Base-by-base conservation (phyloP, 306 rosid species). In the Adenanthera pavonina region DNA sequence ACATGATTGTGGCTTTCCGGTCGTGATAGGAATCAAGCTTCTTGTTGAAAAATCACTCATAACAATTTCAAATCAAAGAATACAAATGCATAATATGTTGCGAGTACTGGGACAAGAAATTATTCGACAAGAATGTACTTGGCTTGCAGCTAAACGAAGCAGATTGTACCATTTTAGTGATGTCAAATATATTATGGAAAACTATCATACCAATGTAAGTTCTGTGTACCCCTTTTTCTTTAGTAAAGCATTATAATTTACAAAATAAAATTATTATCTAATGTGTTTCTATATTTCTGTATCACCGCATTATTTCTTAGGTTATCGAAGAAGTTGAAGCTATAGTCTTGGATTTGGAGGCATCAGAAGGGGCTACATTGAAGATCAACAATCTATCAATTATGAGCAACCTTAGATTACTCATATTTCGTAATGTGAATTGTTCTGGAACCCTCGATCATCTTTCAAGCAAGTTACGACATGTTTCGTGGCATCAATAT, bases 81-180 rank as follows among this genome's bases (percentile, higher is more conserved):
- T 70, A 46, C 59, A 77, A 38, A 48, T 82, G 82, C 85, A 82
- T 33, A 73, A 82, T 5, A 25, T 70, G 72, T n/a, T n/a, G n/a
- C n/a, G n/a, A n/a, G n/a, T n/a, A n/a, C n/a, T n/a, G n/a, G n/a
- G n/a, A n/a, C n/a, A n/a, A n/a, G n/a, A n/a, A n/a, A n/a, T n/a
- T n/a, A n/a, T n/a, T n/a, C n/a, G n/a, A n/a, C n/a, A n/a, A n/a
- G n/a, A n/a, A n/a, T n/a, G n/a, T n/a, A n/a, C n/a, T n/a, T n/a
- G n/a, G n/a, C n/a, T n/a, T n/a, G n/a, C n/a, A n/a, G n/a, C n/a
- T n/a, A 1, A 25, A 25, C 30, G 1, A 25, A 25, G 30, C 1
- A 25, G 30, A 25, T 25, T 25, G 30, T 25, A 25, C 30, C 30
- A 25, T 25, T 25, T 25, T 25, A 25, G 30, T 25, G 30, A 25